Percentiles rank a stretch among this genome's conserved stretches.
Evolutionary conservation across 352 stramenopile genomes (phyloP).

Genomic region (Globisporangium polare): DNA sequence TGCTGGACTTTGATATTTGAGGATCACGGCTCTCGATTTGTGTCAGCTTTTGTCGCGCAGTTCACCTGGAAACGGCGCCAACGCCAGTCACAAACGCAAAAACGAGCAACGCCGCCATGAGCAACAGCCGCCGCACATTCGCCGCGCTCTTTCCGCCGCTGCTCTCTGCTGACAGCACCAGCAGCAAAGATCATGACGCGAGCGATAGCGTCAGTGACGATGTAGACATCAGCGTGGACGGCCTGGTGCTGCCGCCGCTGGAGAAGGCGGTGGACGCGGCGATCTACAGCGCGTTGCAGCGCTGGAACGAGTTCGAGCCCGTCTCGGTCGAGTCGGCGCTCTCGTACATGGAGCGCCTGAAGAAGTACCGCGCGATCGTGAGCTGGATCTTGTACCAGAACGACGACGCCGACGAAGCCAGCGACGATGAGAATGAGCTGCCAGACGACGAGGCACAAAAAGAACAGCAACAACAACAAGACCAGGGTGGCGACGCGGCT

Average conservation of each 20-base stretch:
- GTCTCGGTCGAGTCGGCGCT: constrained; percentile 44
- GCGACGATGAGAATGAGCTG: constrained; percentile 18
- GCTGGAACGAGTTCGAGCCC: constrained; percentile 58
- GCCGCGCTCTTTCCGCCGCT: constrained; percentile 55
- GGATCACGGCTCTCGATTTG: too few relatives aligned
- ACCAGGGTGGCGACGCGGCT: neutral
- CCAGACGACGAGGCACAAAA: neutral
- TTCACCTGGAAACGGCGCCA: neutral
- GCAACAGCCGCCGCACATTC: constrained; percentile 5
- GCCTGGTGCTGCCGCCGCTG: constrained; percentile 43
- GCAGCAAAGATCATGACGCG: constrained; percentile 16
- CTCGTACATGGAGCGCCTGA: constrained; percentile 49
- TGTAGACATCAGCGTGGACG: constrained; percentile 52
- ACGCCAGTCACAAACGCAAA: neutral
- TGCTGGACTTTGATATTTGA: too few relatives aligned
- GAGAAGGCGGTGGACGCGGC: constrained; percentile 52
- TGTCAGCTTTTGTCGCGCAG: too few relatives aligned
- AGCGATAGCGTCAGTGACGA: constrained; percentile 4
- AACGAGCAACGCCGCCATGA: neutral
- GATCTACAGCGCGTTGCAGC: constrained; percentile 52
- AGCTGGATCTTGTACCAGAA: constrained; percentile 44
- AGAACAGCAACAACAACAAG: constrained; percentile 11
- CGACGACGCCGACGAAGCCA: constrained; percentile 17
- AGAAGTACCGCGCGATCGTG: constrained; percentile 56
- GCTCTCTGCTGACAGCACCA: constrained; percentile 1